A percentile compares a stretch with the other conserved stretches of the same genome.
Conservation (phyloP, 345 rosid species). For the Citrus cavaleriei region DNA sequence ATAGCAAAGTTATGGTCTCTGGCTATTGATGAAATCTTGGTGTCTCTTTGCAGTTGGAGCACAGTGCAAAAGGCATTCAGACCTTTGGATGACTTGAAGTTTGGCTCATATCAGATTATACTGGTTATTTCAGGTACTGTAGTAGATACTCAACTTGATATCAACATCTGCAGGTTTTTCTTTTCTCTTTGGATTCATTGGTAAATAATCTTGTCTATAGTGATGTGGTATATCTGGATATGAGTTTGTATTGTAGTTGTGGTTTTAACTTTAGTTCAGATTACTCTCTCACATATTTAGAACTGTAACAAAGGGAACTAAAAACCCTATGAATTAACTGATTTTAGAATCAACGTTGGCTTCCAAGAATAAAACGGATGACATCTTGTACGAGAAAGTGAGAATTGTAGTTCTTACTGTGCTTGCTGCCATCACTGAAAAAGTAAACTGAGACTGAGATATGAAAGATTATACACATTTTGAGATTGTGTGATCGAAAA, state of each 20-base stretch:
- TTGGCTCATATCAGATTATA: neutral
- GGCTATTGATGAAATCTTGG: neutral
- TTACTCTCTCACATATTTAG: neutral
- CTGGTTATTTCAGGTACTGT: neutral
- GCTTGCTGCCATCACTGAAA: neutral
- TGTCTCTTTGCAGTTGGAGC: neutral
- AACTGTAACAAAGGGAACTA: neutral
- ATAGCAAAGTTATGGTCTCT: neutral
- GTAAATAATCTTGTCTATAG: neutral
- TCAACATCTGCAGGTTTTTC: neutral
- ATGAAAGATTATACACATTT: neutral
- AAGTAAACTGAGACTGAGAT: neutral
- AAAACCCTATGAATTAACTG: neutral
- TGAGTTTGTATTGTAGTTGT: neutral
- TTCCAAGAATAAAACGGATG: constrained; percentile 29
- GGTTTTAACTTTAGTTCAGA: neutral
- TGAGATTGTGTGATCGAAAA: neutral
- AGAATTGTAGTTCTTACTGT: constrained; percentile 36
- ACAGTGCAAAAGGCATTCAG: neutral
- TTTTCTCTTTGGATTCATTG: neutral
- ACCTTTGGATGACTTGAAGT: neutral
- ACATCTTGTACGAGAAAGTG: constrained; percentile 40
- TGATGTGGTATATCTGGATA: neutral
- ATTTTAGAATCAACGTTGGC: neutral
- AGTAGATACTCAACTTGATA: neutral